These are phyloP conservation scores for Pythium guiyangense DNA, from an alignment of 352 stramenopile genomes.

Conservation along the genomic window DNA sequence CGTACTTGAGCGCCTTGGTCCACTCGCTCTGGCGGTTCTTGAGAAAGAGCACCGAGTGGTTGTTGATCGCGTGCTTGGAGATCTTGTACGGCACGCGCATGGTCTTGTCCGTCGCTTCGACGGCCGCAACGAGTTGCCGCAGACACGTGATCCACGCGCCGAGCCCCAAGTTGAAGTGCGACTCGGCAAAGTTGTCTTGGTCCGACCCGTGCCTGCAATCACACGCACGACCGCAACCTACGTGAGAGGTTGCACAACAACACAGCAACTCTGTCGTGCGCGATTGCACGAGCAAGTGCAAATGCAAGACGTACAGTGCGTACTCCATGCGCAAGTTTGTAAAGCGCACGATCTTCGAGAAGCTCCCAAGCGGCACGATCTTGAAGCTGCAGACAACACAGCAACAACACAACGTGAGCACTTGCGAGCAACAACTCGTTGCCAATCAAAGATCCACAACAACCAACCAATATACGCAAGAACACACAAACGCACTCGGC, in stretches of 20 bases:
- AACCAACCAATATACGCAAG: not conserved
- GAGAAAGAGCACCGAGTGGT: constrained; percentile 68
- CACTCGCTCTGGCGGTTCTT: constrained; percentile 81
- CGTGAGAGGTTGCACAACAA: not conserved
- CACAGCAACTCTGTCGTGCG: too few species aligned
- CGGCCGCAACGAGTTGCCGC: constrained; percentile 54
- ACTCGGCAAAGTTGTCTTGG: constrained; percentile 80
- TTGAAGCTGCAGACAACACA: constrained; percentile 52
- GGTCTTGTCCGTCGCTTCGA: constrained; percentile 46
- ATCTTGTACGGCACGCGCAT: constrained; percentile 82
- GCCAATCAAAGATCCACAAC: not conserved
- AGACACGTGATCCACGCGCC: constrained; percentile 78
- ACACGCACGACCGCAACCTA: constrained; percentile 19
- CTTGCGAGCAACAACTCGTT: not conserved
- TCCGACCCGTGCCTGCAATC: constrained; percentile 70
- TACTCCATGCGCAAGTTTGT: constrained; percentile 83
- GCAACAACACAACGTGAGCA: constrained; percentile 3
- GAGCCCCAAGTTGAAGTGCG: constrained; percentile 82
- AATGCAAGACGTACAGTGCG: constrained; percentile 42
- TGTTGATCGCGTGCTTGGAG: constrained; percentile 61
- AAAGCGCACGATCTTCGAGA: constrained; percentile 82
- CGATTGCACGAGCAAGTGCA: not conserved
- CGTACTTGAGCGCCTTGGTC: constrained; percentile 85
- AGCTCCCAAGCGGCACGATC: constrained; percentile 82
- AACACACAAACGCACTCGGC: constrained; percentile 46